Percentiles rank a stretch among this genome's conserved stretches.
Evolutionary conservation across 257 asterid species (phyloP).

Genomic region (Datura wrightii): DNA sequence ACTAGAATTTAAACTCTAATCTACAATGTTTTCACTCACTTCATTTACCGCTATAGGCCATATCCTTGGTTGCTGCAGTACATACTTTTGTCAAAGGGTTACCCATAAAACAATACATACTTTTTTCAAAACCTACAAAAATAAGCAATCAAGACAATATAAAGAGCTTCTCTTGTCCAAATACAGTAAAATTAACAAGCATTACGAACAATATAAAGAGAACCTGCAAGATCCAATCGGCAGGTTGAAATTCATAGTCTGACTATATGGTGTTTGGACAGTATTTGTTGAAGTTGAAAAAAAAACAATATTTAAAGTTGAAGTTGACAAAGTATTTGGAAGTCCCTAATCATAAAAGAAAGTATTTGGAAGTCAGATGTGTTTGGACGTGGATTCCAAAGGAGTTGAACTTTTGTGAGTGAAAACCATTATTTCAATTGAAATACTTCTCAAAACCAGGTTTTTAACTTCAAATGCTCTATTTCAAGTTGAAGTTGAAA

Average conservation of each 20-base stretch:
- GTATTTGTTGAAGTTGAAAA: background rate
- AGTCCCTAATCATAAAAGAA: background rate
- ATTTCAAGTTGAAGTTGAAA: background rate
- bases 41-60: background rate
- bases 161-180: background rate
- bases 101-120: conserved; percentile 15
- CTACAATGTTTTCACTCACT: background rate
- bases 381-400: background rate
- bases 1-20: background rate
- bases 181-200: background rate
- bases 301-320: background rate
- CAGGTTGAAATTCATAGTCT: background rate
- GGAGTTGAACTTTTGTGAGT: background rate
- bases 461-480: background rate
- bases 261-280: background rate
- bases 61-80: background rate
- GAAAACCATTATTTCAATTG: background rate
- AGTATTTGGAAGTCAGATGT: background rate
- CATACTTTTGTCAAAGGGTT: background rate
- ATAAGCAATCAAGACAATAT: background rate
- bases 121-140: background rate
- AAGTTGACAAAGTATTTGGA: background rate
- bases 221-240: background rate
- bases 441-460: background rate
- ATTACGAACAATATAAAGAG: background rate